A percentile compares a stretch with the other conserved stretches of the same genome.
These are phyloP conservation scores for Chaetomiaceae sp. DNA, from an alignment of 2,329 filamentous ascomycete genomes.

Conservation along the genomic window DNA sequence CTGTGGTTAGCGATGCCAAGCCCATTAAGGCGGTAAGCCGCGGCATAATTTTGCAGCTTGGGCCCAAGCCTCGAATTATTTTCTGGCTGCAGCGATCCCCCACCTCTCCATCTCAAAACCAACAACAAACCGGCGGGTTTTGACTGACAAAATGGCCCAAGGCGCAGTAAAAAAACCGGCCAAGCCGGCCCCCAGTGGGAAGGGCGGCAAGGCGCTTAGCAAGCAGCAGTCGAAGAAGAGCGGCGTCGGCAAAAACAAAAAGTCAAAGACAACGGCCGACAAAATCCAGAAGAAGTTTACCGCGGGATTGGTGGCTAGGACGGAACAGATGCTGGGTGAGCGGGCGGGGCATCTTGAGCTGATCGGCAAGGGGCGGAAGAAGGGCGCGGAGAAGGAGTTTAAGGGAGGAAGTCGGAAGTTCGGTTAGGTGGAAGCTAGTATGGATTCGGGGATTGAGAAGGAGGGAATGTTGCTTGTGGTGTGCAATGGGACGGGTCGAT, in stretches of 20 bases:
- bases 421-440: slow-evolving; percentile 38
- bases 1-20: too few species aligned
- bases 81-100: neutral
- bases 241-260: slow-evolving; percentile 47
- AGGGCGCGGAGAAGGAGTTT: slow-evolving; percentile 28
- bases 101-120: neutral
- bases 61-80: slow-evolving; percentile 3
- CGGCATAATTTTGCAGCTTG: slow-evolving; percentile 14
- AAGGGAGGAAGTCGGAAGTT: slow-evolving; percentile 53
- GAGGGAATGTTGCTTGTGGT: neutral
- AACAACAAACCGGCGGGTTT: neutral
- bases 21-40: slow-evolving; percentile 12
- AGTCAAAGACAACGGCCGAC: slow-evolving; percentile 42
- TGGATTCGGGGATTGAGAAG: neutral
- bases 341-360: slow-evolving; percentile 57
- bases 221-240: slow-evolving; percentile 32
- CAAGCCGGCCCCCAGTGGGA: slow-evolving; percentile 38
- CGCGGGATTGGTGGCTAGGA: slow-evolving; percentile 50
- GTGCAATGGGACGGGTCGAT: too few species aligned
- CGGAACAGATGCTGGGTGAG: slow-evolving; percentile 56
- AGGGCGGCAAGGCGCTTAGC: slow-evolving; percentile 30
- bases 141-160: slow-evolving; percentile 46
- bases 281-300: slow-evolving; percentile 53
- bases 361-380: slow-evolving; percentile 54
- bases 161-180: slow-evolving; percentile 48